These are phyloP conservation scores for Hippophae rhamnoides DNA, from an alignment of 306 rosid species.

Conservation along the genomic window DNA sequence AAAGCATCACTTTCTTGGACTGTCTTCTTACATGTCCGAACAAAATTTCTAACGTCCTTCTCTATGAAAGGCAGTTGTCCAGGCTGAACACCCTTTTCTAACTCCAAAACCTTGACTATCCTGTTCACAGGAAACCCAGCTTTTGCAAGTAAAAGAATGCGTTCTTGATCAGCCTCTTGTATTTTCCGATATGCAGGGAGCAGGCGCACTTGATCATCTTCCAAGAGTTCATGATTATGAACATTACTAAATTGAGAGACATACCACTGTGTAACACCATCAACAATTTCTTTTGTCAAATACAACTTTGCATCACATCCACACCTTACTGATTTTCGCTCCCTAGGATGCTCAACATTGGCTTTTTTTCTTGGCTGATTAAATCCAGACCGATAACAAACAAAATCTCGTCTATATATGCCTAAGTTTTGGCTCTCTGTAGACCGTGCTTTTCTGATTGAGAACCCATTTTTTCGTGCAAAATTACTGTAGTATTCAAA, in stretches of 20 bases:
- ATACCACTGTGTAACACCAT: conserved; percentile 51
- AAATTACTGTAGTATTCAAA: conserved; percentile 53
- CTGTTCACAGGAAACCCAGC: conserved; percentile 66
- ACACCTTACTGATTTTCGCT: conserved; percentile 59
- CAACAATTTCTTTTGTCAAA: conserved; percentile 52
- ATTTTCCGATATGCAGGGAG: conserved; percentile 70
- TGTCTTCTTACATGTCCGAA: conserved; percentile 56
- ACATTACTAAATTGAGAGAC: conserved; percentile 61
- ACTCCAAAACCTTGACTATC: conserved; percentile 51
- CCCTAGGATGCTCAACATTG: conserved; percentile 63
- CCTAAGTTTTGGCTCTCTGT: conserved; percentile 64
- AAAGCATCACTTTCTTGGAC: conserved; percentile 58
- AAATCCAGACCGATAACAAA: conserved; percentile 61
- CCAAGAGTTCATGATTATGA: conserved; percentile 62
- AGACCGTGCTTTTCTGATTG: conserved; percentile 61
- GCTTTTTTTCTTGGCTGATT: conserved; percentile 64
- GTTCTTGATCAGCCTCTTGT: conserved; percentile 50
- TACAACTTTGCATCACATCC: conserved; percentile 67
- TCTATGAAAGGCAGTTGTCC: conserved; percentile 61
- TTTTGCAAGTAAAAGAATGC: conserved; percentile 51
- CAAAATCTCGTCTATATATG: conserved; percentile 55
- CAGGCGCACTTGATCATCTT: conserved; percentile 61
- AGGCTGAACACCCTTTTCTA: conserved; percentile 58
- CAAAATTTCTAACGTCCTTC: conserved; percentile 62
- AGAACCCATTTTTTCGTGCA: conserved; percentile 61